phyloP scores from a whole-genome alignment of 2,329 filamentous ascomycete genomes.

The Monilinia aucupariae region DNA sequence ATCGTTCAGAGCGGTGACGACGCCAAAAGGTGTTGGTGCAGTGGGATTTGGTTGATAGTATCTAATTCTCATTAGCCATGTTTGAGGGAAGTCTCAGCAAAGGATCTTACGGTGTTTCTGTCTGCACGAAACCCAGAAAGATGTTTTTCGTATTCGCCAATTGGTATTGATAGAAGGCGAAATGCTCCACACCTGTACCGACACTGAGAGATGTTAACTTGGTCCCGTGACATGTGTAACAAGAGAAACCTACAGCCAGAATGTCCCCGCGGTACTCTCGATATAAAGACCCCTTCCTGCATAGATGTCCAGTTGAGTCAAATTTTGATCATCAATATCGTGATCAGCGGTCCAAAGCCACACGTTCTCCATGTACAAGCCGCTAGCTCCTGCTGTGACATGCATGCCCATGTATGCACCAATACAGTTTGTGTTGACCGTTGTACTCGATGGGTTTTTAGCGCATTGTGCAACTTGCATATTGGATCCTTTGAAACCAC shows the following conservation, averaged over 20 bases:
- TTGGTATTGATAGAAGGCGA: slow-evolving; percentile 49
- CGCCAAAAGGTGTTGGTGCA: slow-evolving; percentile 57
- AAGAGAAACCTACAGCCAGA: slow-evolving; percentile 40
- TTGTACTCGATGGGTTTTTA: slow-evolving; percentile 48
- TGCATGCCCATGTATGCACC: slow-evolving; percentile 36
- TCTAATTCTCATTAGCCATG: slow-evolving; percentile 13
- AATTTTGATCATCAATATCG: slow-evolving; percentile 37
- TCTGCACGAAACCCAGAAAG: slow-evolving; percentile 28
- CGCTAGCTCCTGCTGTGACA: slow-evolving; percentile 37
- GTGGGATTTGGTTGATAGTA: slow-evolving; percentile 65
- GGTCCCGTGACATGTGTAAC: background rate
- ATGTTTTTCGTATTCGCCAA: slow-evolving; percentile 37
- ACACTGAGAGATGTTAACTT: slow-evolving; percentile 3
- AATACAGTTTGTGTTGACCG: slow-evolving; percentile 34
- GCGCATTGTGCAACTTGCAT: slow-evolving; percentile 32
- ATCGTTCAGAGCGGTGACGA: slow-evolving; percentile 39
- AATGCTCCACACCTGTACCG: slow-evolving; percentile 45
- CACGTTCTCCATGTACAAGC: slow-evolving; percentile 45
- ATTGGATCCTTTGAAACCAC: slow-evolving; percentile 39
- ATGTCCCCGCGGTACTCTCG: slow-evolving; percentile 42
- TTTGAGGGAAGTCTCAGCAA: no score
- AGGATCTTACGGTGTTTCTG: slow-evolving; percentile 22
- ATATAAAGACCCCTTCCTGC: slow-evolving; percentile 45
- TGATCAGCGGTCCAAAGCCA: slow-evolving; percentile 46
- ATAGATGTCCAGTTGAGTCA: slow-evolving; percentile 50